Base-by-base conservation (phyloP, 208 protist species). In the Leishmania braziliensis region DNA sequence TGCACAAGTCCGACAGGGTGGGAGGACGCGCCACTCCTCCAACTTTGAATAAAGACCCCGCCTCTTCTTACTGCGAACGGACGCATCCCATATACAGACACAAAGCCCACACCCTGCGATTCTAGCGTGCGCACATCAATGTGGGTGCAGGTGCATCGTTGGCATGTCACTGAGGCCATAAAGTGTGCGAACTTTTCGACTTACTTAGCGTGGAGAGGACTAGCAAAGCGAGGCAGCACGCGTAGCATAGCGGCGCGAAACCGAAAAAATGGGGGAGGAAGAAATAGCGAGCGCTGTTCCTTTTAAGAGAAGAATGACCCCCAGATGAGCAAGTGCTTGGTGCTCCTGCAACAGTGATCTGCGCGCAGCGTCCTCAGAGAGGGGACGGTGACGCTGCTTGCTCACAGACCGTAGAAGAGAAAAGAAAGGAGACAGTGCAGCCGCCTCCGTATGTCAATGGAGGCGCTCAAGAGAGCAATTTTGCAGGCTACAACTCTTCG, bases 401-500 rank as follows among this genome's bases (percentile, higher is more conserved):
- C 9, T 18, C 51, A 51, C 50, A 26, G 4, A 68, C 29, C 4
- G 16, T 50, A 39, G n/a, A 78, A 51, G 51, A 80, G 33, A 73
- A 69, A 85, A 77, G 18, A 71, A 66, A 53, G 69, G 80, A 77
- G 63, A 68, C 16, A 66, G 72, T 51, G 43, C 23, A 80, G 80
- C 29, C 68, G 68, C 36, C 68, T 33, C 68, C 8, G 6, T 53
- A 50, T 50, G 14, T 51, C 26, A 51, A 73, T 29, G 71, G n/a
- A 39, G 33, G 51, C 46, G 50, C 71, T 46, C 29, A n/a, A 39
- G 18, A 43, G 5, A 60, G 29, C n/a, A 43, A 16, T 46, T 26
- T 46, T 20, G 51, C 2, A 58, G n/a, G 56, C 81, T 80, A 87
- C 70, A 93, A 83, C 33, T 93, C 84, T 46, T 87, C 89, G 23